These are phyloP conservation scores for Mycena amicta DNA, from an alignment of 768 basidiomycete genomes.

Conservation along the genomic window DNA sequence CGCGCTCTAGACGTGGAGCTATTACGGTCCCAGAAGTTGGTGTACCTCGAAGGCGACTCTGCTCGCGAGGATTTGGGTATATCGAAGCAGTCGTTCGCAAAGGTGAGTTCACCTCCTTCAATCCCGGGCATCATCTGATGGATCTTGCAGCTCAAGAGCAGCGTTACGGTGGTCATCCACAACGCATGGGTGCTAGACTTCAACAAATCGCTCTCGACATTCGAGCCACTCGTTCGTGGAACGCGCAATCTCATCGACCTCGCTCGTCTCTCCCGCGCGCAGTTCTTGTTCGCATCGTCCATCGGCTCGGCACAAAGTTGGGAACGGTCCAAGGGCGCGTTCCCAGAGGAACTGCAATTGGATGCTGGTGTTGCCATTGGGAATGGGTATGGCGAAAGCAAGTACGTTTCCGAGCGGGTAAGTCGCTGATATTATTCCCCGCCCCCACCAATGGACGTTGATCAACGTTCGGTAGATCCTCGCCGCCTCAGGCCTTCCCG, in stretches of 20 bases:
- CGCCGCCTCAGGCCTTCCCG: not conserved
- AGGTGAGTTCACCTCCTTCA: slow-evolving; percentile 21
- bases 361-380: slow-evolving; percentile 15
- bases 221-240: slow-evolving; percentile 50
- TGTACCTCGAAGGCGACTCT: slow-evolving; percentile 37
- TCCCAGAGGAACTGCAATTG: slow-evolving; percentile 26
- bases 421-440: not conserved
- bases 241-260: slow-evolving; percentile 50
- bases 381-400: slow-evolving; percentile 23
- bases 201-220: slow-evolving; percentile 51
- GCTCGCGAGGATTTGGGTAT: slow-evolving; percentile 33
- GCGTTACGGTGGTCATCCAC: slow-evolving; percentile 41
- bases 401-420: slow-evolving; percentile 25
- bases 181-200: slow-evolving; percentile 49
- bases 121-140: slow-evolving; percentile 21
- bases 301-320: slow-evolving; percentile 32
- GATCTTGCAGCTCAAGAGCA: slow-evolving; percentile 31
- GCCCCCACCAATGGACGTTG: not conserved
- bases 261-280: slow-evolving; percentile 24
- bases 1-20: slow-evolving; percentile 31
- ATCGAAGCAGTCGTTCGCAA: slow-evolving; percentile 16
- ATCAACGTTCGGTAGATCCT: not conserved
- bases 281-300: slow-evolving; percentile 33
- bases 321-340: slow-evolving; percentile 25
- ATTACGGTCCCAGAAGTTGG: slow-evolving; percentile 33